phyloP scores from a whole-genome alignment of 768 basidiomycete genomes.

The Mycena pura region DNA sequence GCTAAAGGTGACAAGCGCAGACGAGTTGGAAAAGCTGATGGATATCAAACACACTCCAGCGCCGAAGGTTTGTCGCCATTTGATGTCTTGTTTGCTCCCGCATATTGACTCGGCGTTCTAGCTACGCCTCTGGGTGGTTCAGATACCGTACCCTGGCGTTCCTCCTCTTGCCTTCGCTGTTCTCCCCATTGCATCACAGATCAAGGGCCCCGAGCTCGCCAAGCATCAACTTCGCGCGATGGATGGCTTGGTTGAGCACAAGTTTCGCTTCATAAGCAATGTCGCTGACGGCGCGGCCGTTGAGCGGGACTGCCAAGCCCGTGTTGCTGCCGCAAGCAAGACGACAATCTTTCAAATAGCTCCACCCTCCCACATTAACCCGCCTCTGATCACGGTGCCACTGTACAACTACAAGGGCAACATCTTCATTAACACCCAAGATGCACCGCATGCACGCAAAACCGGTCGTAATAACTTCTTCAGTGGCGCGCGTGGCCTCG shows the following conservation, averaged over 20 bases:
- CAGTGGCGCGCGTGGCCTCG: conserved; percentile 4
- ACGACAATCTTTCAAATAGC: neutral
- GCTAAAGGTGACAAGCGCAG: neutral
- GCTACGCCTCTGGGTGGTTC: neutral
- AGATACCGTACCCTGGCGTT: neutral
- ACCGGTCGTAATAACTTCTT: conserved; percentile 9
- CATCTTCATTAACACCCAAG: conserved; percentile 10
- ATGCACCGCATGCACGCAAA: conserved; percentile 6
- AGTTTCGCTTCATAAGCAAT: neutral
- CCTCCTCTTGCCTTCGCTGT: neutral
- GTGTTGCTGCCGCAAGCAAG: neutral
- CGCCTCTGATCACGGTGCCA: neutral
- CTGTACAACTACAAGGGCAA: neutral
- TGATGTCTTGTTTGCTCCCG: neutral
- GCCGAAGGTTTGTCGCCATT: neutral
- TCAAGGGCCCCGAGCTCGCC: neutral
- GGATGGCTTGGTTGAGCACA: neutral
- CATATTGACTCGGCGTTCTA: neutral
- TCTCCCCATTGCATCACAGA: neutral
- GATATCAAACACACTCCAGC: neutral
- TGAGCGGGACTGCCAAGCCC: neutral
- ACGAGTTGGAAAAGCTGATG: neutral
- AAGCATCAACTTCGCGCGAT: neutral
- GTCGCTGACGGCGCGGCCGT: neutral
- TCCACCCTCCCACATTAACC: neutral